Base-by-base conservation (phyloP, 106 monocot species). In the Allium cepa region DNA sequence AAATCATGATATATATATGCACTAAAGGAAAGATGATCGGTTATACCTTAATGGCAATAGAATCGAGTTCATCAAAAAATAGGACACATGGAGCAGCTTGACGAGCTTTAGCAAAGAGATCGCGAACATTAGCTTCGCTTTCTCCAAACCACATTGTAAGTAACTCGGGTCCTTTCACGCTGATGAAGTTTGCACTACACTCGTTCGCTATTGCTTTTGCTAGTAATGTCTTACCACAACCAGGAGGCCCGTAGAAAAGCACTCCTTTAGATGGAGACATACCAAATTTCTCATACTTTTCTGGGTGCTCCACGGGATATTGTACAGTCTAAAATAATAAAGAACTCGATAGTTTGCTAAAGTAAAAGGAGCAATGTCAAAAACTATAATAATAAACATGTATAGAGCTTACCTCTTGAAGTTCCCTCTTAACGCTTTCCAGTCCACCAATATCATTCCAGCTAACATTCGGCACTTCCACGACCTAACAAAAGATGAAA, bases 111-210 rank as follows among this genome's bases (percentile, higher is more conserved):
- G 90, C 94, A 73, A 94, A 94, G 11, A 94, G 90, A 49, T 94
- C 94, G n/a, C 90, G 50, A 0, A 94, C 94, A 78, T 94, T 94
- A 9, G 94, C 94, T 70, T 94, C 94, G 62, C 94, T 94, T 72
- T 94, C 94, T 58, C 94, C 94, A 69, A 94, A 94, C 94, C 90
- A 90, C 90, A 94, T 94, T 64, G 93, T 94, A 1, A 94, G 81
- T 72, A 94, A 68, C 53, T 94, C 75, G 1, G 70, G 58, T 9
- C 58, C 70, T 17, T 57, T 59, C 17, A 57, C 46, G 9, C 58
- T 59, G 70, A 70, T 59, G 17, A 70, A 70, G 12, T 57, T 57
- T 16, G 61, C 60, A 7, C 26, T 13, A 50, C 61, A 53, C 69
- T 68, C 62, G n/a, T 26, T 13, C 61, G 59, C 60, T 18, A 75